These are phyloP conservation scores for Acidomyces sp. DNA, from an alignment of 495 filamentous ascomycete genomes.

Conservation along the genomic window DNA sequence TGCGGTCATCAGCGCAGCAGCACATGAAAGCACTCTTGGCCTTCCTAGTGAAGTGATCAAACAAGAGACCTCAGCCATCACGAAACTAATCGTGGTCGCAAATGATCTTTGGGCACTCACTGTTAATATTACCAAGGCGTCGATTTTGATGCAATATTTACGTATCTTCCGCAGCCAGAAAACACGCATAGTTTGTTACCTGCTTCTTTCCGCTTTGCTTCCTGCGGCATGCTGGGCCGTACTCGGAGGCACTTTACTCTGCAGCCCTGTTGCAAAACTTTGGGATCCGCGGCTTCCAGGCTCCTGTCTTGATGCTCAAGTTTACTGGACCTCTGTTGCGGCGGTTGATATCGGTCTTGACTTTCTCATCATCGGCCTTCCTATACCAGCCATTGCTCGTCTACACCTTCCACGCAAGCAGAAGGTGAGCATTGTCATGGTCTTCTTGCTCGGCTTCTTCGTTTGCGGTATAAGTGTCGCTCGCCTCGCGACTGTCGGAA, in stretches of 20 bases:
- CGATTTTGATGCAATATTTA: conserved; percentile 27
- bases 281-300: conserved; percentile 22
- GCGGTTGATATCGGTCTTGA: conserved; percentile 23
- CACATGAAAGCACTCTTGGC: conserved; percentile 8
- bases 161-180: conserved; percentile 18
- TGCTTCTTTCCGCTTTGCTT: conserved; percentile 17
- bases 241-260: conserved; percentile 25
- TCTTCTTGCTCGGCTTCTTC: conserved; percentile 45
- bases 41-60: too few species aligned
- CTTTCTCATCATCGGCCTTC: conserved; percentile 22
- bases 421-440: conserved; percentile 38
- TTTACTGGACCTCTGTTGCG: conserved; percentile 22
- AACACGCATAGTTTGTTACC: conserved; percentile 14
- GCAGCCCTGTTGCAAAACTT: conserved; percentile 21
- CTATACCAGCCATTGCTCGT: conserved; percentile 21
- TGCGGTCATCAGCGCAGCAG: conserved; percentile 12
- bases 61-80: neutral
- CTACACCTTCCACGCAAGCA: conserved; percentile 26
- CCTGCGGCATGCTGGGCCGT: conserved; percentile 20
- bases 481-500: conserved; percentile 7
- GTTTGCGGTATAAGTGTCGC: conserved; percentile 17
- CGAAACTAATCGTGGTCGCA: conserved; percentile 23
- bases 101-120: conserved; percentile 21
- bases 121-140: conserved; percentile 26
- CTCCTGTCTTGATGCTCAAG: conserved; percentile 16